Evolutionary conservation across 257 asterid genomes (phyloP).

Genomic region (Perilla frutescens): DNA sequence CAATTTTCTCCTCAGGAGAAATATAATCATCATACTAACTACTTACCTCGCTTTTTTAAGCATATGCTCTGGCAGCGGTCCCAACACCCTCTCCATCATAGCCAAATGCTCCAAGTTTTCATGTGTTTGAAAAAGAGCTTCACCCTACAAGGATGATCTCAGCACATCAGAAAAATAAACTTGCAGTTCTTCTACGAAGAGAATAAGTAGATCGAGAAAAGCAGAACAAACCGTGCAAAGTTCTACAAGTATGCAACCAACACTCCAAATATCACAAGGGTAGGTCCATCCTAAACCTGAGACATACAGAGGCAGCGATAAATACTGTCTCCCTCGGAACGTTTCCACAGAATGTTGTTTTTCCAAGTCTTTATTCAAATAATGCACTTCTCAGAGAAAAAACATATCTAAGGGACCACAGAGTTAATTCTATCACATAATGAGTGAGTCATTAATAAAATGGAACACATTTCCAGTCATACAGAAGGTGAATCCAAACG

Average conservation of each 20-base stretch:
- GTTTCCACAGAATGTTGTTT: not conserved
- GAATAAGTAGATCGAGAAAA: conserved; percentile 21
- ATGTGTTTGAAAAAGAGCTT: conserved; percentile 56
- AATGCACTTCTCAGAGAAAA: not conserved
- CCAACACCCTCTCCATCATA: conserved; percentile 68
- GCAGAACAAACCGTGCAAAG: conserved; percentile 56
- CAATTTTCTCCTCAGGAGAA: conserved; percentile 6
- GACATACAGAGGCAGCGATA: conserved; percentile 13
- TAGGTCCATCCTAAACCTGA: conserved; percentile 65
- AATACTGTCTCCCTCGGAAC: conserved; percentile 21
- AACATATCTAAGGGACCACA: not conserved
- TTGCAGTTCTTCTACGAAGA: not conserved
- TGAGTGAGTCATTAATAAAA: not conserved
- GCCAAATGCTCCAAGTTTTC: conserved; percentile 73
- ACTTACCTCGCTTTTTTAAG: conserved; percentile 51
- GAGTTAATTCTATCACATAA: not conserved
- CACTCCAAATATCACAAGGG: conserved; percentile 65
- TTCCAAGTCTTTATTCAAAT: conserved; percentile 6
- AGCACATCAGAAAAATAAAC: conserved; percentile 26
- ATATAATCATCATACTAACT: not conserved
- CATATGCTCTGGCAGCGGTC: conserved; percentile 61
- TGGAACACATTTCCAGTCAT: not conserved
- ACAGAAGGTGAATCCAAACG: not conserved
- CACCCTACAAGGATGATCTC: conserved; percentile 43
- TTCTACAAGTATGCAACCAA: conserved; percentile 62